Percentiles rank a stretch among this genome's conserved stretches.
Evolutionary conservation across 1,139 yeast genomes (phyloP).

Genomic region (Pneumocystis wakefieldiae): DNA sequence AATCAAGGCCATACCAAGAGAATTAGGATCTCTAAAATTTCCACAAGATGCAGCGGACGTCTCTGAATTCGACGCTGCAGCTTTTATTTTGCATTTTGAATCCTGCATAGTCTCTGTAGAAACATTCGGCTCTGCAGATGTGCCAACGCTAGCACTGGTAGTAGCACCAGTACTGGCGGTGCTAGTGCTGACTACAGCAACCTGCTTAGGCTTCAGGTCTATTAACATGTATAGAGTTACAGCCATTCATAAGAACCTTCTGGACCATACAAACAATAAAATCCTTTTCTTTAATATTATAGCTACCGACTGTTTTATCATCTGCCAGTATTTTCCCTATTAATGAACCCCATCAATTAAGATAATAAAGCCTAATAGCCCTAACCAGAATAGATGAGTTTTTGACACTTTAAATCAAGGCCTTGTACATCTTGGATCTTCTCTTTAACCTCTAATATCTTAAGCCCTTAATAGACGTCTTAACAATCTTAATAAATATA

Average conservation of each 20-base stretch:
- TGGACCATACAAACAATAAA: slow-evolving; percentile 79
- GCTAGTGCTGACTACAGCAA: not conserved
- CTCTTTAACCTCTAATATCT: slow-evolving; percentile 58
- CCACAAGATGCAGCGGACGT: slow-evolving; percentile 18
- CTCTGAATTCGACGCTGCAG: slow-evolving; percentile 19
- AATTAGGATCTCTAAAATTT: slow-evolving; percentile 20
- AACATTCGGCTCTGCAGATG: not conserved
- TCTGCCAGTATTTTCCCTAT: slow-evolving; percentile 67
- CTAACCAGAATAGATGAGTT: slow-evolving; percentile 84
- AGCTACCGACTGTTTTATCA: slow-evolving; percentile 54
- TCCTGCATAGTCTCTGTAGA: slow-evolving; percentile 16
- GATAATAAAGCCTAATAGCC: slow-evolving; percentile 12
- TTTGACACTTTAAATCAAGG: slow-evolving; percentile 62
- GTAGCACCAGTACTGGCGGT: too few species aligned
- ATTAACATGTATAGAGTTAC: not conserved
- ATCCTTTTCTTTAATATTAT: slow-evolving; percentile 75
- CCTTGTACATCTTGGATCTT: slow-evolving; percentile 53
- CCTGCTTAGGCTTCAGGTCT: not conserved
- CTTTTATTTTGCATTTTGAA: slow-evolving; percentile 15
- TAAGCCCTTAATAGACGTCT: too few species aligned
- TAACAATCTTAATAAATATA: slow-evolving; percentile 22
- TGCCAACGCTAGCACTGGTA: not conserved
- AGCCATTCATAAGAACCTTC: not conserved
- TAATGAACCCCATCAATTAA: slow-evolving; percentile 2
- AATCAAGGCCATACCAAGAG: slow-evolving; percentile 20